phyloP scores from a whole-genome alignment of 306 rosid species.

The Trifolium dubium region DNA sequence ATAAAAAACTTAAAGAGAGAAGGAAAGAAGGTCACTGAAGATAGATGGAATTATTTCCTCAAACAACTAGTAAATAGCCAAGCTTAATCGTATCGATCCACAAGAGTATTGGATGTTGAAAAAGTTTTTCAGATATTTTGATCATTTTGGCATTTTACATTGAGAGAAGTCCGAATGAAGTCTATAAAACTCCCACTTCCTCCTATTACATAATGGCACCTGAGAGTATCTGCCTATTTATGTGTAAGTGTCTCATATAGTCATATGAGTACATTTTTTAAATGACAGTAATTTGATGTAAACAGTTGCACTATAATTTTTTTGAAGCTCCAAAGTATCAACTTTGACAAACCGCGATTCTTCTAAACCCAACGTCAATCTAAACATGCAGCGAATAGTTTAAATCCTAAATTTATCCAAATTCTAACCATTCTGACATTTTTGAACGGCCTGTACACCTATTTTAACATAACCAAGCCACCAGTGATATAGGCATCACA shows the following conservation, averaged over 20 bases:
- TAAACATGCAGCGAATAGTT: background rate
- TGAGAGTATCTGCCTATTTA: constrained; percentile 13
- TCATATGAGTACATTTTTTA: background rate
- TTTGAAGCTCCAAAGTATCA: no score
- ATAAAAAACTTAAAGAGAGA: background rate
- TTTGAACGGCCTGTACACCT: background rate
- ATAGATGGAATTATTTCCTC: background rate
- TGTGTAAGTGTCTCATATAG: background rate
- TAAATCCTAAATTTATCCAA: constrained; percentile 4
- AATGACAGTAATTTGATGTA: no score
- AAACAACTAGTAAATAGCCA: background rate
- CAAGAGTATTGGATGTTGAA: background rate
- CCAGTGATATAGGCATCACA: background rate
- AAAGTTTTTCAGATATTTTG: background rate
- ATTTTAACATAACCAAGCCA: constrained; percentile 2
- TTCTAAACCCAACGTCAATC: no score
- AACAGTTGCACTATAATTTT: no score
- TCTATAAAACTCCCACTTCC: background rate
- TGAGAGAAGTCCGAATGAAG: background rate
- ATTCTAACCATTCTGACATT: background rate
- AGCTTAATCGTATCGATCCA: background rate
- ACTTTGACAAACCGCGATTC: no score
- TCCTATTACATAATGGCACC: background rate
- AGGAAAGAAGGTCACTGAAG: background rate
- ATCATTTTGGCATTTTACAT: background rate